These are phyloP conservation scores for Aspergillus mulundensis DNA, from an alignment of 495 filamentous ascomycete genomes.

Conservation along the genomic window DNA sequence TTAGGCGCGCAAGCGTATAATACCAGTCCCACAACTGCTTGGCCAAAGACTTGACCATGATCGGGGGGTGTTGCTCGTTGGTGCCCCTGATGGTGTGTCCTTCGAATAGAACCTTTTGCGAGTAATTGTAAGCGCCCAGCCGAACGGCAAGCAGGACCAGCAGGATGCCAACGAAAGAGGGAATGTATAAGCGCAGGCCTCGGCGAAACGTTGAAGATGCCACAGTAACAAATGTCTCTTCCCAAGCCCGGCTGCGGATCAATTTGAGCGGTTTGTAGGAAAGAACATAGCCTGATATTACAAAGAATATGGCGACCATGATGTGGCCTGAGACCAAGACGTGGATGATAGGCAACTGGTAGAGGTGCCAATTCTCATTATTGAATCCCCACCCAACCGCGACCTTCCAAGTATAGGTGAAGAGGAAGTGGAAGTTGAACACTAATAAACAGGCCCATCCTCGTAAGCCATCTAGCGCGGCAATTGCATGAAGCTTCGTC, in stretches of 20 bases:
- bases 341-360: conserved; percentile 62
- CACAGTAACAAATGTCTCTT: conserved; percentile 44
- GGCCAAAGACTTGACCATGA: conserved; percentile 39
- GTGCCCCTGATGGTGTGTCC: conserved; percentile 43
- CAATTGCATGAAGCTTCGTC: conserved; percentile 40
- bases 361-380: conserved; percentile 48
- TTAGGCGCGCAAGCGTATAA: conserved; percentile 42
- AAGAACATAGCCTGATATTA: conserved; percentile 66
- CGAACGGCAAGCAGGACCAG: conserved; percentile 53
- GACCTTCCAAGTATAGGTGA: conserved; percentile 47
- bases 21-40: conserved; percentile 48
- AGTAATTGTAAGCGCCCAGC: conserved; percentile 46
- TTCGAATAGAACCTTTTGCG: conserved; percentile 33
- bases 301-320: conserved; percentile 73
- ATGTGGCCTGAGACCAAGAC: conserved; percentile 61
- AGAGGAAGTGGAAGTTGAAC: conserved; percentile 53
- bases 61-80: conserved; percentile 43
- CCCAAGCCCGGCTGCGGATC: conserved; percentile 52
- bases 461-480: conserved; percentile 47
- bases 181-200: conserved; percentile 58
- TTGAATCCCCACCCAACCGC: conserved; percentile 45
- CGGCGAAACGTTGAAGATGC: conserved; percentile 64
- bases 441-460: conserved; percentile 51
- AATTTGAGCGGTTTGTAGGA: conserved; percentile 60
- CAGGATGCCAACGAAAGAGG: conserved; percentile 52